Base-by-base conservation (phyloP, 306 rosid species). In the Senna tora region DNA sequence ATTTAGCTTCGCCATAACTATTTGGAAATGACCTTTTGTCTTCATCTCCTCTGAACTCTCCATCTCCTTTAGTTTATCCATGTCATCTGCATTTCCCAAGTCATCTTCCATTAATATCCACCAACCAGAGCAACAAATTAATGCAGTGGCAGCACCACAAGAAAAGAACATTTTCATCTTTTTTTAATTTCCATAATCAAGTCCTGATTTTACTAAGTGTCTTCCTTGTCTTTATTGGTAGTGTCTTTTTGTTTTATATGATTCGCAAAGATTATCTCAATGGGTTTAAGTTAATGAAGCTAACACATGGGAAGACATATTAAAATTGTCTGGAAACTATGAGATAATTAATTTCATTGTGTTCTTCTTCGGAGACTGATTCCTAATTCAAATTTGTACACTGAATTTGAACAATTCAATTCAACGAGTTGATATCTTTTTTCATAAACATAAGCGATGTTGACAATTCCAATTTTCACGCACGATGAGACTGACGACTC, bases 31-130 rank as follows among this genome's bases (percentile, higher is more conserved):
- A 0, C 59, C 3, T 17, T 67, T 11, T 11, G 38, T 45, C 5
- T 39, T 46, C 65, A 72, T 50, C 17, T 78, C 73, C 13, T 77
- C 73, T 11, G 68, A 7, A 1, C 10, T 61, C 74, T 78, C 82
- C 87, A 86, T 91, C 65, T 86, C 92, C 49, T 72, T 72, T 65
- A 94, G 3, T 32, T 78, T 85, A 43, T 87, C 91, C 41, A 58
- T 58, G 21, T 94, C 98, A 19, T 83, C 98, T 94, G 89, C 85
- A 70, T 6, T 28, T 41, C 17, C 17, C 15, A 56, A 16, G 3
- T 17, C 75, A 76, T 2, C 7, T 61, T 16, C 7, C 15, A 36
- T 33, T 45, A 32, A 13, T 4, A 9, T 46, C 16, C 34, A 59
- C 9, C 30, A 49, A 30, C 28, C 9, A 38, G 4, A 36, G 20